A percentile compares a stretch with the other conserved stretches of the same genome.
These are phyloP conservation scores for Annulohypoxylon nitens DNA, from an alignment of 495 filamentous ascomycete species.

Conservation along the genomic window DNA sequence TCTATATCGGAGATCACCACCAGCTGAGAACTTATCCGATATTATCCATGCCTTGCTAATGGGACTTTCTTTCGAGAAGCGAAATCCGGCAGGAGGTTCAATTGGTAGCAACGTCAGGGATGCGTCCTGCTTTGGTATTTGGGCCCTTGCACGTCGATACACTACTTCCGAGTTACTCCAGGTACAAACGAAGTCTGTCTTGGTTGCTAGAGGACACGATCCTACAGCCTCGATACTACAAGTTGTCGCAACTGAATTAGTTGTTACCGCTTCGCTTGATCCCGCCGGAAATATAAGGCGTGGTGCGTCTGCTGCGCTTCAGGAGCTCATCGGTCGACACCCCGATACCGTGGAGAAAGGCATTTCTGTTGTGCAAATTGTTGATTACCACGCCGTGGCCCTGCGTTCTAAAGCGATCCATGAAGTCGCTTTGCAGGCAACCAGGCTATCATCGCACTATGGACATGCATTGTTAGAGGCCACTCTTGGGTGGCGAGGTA, in stretches of 20 bases:
- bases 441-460: conserved; percentile 73
- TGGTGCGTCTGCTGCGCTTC: conserved; percentile 91
- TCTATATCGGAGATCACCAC: conserved; percentile 81
- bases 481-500: conserved; percentile 88
- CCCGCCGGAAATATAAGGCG: conserved; percentile 92
- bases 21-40: conserved; percentile 72
- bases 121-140: conserved; percentile 95
- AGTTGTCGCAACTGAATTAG: conserved; percentile 80
- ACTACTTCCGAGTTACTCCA: conserved; percentile 80
- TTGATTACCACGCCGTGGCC: conserved; percentile 94
- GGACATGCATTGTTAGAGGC: conserved; percentile 76
- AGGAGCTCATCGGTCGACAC: conserved; percentile 94
- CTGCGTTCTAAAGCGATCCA: conserved; percentile 84
- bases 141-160: conserved; percentile 91
- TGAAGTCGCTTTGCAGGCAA: conserved; percentile 77
- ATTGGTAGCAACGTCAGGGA: conserved; percentile 96
- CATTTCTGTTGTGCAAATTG: conserved; percentile 85
- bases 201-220: conserved; percentile 47
- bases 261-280: conserved; percentile 87
- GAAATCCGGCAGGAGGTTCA: conserved; percentile 81
- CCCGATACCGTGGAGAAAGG: conserved; percentile 84
- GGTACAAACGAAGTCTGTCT: conserved; percentile 61
- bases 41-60: conserved; percentile 78
- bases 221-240: conserved; percentile 72
- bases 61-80: conserved; percentile 87